These are phyloP conservation scores for Macrolepiota albuminosa DNA, from an alignment of 768 basidiomycete species.

Conservation along the genomic window DNA sequence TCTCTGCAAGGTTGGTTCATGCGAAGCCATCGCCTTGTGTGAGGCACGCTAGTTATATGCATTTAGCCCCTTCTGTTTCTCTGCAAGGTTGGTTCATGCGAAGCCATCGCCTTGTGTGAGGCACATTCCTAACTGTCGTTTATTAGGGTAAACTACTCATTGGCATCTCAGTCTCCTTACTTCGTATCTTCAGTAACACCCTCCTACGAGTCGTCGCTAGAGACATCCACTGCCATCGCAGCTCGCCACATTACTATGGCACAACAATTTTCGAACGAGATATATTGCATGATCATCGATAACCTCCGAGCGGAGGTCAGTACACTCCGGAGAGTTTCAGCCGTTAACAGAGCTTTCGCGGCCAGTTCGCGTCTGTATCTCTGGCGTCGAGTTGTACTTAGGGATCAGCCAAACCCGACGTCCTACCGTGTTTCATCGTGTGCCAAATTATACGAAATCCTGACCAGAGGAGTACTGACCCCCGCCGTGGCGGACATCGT, in stretches of 20 bases:
- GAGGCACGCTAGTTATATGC: neutral
- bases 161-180: neutral
- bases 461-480: neutral
- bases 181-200: neutral
- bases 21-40: no score
- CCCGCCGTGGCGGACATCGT: neutral
- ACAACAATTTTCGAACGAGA: neutral
- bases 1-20: neutral
- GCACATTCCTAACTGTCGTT: constrained; percentile 7
- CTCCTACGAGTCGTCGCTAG: neutral
- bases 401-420: neutral
- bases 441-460: neutral
- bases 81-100: neutral
- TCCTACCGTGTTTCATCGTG: neutral
- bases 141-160: neutral
- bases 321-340: neutral
- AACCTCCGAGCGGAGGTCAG: constrained; percentile 1
- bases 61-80: neutral
- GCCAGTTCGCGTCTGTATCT: neutral
- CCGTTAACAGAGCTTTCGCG: neutral
- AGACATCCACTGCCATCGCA: neutral
- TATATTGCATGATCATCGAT: constrained; percentile 1
- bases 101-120: neutral
- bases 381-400: constrained; percentile 5
- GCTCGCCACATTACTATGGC: neutral